These are phyloP conservation scores for Populus hybrid DNA, from an alignment of 441 rosid species.

Conservation along the genomic window DNA sequence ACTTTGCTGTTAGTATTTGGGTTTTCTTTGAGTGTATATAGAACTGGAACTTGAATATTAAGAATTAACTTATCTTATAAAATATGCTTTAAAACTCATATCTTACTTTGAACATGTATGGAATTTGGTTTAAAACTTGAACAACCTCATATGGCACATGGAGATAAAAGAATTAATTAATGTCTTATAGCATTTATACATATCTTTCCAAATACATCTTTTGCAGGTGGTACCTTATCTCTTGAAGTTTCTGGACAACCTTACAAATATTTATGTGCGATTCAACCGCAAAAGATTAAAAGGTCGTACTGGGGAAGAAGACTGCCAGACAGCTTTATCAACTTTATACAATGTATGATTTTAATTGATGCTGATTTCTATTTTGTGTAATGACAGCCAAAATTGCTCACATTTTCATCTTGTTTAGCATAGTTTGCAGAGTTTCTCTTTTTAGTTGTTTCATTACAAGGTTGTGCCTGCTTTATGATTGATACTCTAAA, in stretches of 20 bases:
- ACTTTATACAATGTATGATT: conserved; percentile 76
- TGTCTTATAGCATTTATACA: neutral
- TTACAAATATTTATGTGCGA: conserved; percentile 93
- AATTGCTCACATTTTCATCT: neutral
- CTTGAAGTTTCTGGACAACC: conserved; percentile 89
- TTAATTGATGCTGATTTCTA: neutral
- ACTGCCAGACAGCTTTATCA: conserved; percentile 87
- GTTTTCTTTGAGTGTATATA: neutral
- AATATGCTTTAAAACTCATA: neutral
- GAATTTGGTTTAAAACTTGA: neutral
- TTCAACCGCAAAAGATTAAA: conserved; percentile 96
- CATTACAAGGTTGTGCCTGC: neutral
- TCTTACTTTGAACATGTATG: neutral
- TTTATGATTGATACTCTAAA: neutral
- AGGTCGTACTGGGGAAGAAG: conserved; percentile 93
- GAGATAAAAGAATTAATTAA: neutral
- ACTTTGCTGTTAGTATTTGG: conserved; percentile 1
- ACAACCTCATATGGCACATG: neutral
- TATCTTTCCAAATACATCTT: neutral
- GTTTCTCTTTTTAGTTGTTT: neutral
- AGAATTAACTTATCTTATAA: neutral
- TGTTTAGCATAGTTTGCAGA: neutral
- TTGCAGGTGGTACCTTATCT: conserved; percentile 95
- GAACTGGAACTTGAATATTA: neutral
- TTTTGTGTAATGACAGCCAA: neutral